Evolutionary conservation across 75 land plant species (phyloP).

Genomic region (Pinus tabuliformis): DNA sequence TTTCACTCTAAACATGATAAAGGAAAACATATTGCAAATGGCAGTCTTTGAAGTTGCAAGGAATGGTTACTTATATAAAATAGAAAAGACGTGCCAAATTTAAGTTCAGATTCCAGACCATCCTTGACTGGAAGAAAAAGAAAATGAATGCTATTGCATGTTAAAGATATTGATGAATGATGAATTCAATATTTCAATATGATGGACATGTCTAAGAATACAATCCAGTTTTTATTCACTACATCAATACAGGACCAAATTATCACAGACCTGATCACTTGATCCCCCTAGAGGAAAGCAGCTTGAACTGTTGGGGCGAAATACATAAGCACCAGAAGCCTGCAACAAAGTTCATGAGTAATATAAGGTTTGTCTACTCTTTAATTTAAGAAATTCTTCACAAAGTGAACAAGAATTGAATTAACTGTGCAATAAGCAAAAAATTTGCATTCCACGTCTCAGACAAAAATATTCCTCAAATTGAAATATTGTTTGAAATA

Average conservation of each 20-base stretch:
- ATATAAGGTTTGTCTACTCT: not conserved
- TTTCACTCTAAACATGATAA: not conserved
- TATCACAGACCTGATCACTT: slow-evolving; percentile 2
- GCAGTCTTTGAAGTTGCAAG: not conserved
- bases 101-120: not conserved
- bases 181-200: not conserved
- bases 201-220: not conserved
- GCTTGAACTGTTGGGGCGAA: slow-evolving; percentile 65
- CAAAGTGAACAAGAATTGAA: not conserved
- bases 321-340: slow-evolving; percentile 86
- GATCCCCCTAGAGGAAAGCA: slow-evolving; percentile 10
- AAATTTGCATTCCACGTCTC: not conserved
- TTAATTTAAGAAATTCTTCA: not conserved
- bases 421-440: not conserved
- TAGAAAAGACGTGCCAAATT: not conserved
- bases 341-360: slow-evolving; percentile 6
- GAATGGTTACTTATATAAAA: not conserved
- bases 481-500: not conserved
- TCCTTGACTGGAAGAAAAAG: not conserved
- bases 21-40: not conserved
- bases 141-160: not conserved
- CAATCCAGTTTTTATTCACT: not conserved
- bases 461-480: not conserved
- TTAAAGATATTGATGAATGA: not conserved
- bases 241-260: not conserved